Percentiles rank a stretch among this genome's conserved stretches.
These are phyloP conservation scores for Paxillus ammoniavirescens DNA, from an alignment of 768 basidiomycete genomes.

Conservation along the genomic window DNA sequence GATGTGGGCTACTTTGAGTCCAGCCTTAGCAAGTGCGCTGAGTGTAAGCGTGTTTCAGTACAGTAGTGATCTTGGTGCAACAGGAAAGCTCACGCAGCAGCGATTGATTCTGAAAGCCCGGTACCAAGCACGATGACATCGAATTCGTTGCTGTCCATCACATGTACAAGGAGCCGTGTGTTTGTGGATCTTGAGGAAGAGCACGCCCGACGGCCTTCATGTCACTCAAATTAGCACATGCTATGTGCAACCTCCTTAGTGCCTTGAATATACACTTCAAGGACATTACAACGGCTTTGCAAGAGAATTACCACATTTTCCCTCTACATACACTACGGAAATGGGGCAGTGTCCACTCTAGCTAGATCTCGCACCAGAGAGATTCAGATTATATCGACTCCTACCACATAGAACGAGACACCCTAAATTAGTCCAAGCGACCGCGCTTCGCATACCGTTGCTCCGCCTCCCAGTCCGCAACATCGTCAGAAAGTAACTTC, in stretches of 20 bases:
- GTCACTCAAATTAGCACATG: no score
- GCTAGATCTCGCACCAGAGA: background rate
- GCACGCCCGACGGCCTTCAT: no score
- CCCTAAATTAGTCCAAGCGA: constrained; percentile 21
- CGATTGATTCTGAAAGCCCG: constrained; percentile 82
- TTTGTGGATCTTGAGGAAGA: no score
- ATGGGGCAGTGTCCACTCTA: no score
- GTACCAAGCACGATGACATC: constrained; percentile 74
- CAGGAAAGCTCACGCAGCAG: constrained; percentile 70
- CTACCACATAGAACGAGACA: background rate
- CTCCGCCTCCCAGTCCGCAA: constrained; percentile 10
- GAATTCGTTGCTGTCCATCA: constrained; percentile 35
- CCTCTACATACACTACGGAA: no score
- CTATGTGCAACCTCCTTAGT: no score
- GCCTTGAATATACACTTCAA: no score
- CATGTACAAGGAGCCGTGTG: no score
- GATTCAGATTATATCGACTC: background rate
- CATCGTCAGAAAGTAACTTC: constrained; percentile 16
- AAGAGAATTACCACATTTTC: no score
- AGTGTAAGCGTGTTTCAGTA: background rate
- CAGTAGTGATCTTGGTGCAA: background rate
- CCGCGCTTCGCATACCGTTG: constrained; percentile 17
- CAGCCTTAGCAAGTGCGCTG: constrained; percentile 88
- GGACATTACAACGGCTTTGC: no score
- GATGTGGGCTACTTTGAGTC: constrained; percentile 84